Conservation (phyloP, 371 early-diverging fungal species). For the Mucor circinelloides region DNA sequence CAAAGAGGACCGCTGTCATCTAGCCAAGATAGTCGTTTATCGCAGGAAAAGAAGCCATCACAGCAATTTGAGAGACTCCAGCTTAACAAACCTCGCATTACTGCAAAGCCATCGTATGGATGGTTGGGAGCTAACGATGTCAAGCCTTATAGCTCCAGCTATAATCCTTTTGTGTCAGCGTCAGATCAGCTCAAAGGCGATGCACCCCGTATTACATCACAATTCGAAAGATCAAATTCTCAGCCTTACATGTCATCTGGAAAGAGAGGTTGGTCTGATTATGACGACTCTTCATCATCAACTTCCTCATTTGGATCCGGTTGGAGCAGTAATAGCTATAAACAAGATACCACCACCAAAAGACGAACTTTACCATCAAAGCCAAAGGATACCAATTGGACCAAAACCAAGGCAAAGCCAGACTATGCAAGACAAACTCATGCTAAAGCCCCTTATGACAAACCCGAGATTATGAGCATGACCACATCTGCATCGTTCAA, state of each 20-base stretch:
- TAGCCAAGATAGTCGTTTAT: slow-evolving; percentile 10
- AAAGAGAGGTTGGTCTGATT: not conserved
- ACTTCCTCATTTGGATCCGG: not conserved
- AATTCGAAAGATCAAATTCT: not conserved
- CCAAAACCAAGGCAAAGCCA: not conserved
- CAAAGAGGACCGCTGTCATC: slow-evolving; percentile 9
- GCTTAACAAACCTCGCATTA: not conserved
- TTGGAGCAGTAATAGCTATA: not conserved
- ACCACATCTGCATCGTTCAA: not conserved
- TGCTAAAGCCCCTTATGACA: not conserved
- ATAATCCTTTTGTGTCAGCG: not conserved
- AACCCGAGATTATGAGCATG: not conserved
- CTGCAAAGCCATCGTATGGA: not conserved
- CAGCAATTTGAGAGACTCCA: slow-evolving; percentile 1
- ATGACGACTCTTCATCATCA: not conserved
- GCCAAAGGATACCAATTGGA: not conserved
- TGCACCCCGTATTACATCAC: not conserved
- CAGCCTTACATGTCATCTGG: not conserved
- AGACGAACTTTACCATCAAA: not conserved
- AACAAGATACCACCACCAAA: not conserved
- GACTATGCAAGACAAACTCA: not conserved
- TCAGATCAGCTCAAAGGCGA: not conserved
- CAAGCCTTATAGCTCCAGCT: slow-evolving; percentile 21
- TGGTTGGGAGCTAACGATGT: slow-evolving; percentile 24
- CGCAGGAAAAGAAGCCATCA: not conserved